A percentile compares a stretch with the other conserved stretches of the same genome.
These are phyloP conservation scores for Millerago galiae DNA, from an alignment of 805 yeast genomes.

Conservation along the genomic window DNA sequence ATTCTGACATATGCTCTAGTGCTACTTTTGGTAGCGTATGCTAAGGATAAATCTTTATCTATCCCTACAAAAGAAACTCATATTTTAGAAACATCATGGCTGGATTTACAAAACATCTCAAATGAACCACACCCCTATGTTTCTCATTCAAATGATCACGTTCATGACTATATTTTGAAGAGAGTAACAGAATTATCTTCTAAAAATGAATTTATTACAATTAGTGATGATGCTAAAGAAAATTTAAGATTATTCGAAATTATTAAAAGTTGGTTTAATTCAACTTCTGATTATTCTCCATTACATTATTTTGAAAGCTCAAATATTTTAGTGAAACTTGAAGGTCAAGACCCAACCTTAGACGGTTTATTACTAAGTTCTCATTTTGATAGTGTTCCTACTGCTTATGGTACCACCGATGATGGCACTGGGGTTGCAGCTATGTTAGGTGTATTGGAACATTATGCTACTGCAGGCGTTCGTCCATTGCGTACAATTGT, in stretches of 20 bases:
- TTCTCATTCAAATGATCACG: constrained; percentile 68
- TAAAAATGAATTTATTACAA: constrained; percentile 21
- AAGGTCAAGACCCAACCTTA: constrained; percentile 51
- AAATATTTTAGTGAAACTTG: constrained; percentile 69
- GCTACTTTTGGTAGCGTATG: constrained; percentile 31
- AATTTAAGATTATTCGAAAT: constrained; percentile 41
- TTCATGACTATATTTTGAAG: constrained; percentile 56
- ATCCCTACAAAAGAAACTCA: constrained; percentile 39
- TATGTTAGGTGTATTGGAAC: constrained; percentile 60
- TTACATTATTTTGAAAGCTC: constrained; percentile 77
- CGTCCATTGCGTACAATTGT: constrained; percentile 69
- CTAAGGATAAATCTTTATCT: constrained; percentile 34
- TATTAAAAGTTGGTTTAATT: constrained; percentile 43
- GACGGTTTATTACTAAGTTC: constrained; percentile 75
- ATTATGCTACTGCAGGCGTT: constrained; percentile 30
- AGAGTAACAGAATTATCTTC: constrained; percentile 34
- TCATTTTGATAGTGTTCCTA: constrained; percentile 86
- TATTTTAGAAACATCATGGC: constrained; percentile 48
- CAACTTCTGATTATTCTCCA: constrained; percentile 33
- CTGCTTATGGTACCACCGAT: constrained; percentile 84
- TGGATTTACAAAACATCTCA: constrained; percentile 64
- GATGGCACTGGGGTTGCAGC: constrained; percentile 88
- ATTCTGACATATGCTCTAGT: constrained; percentile 40
- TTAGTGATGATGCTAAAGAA: constrained; percentile 31
- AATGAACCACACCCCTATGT: constrained; percentile 69